Evolutionary conservation across 2,329 filamentous ascomycete genomes (phyloP).

Genomic region (Exophiala lecanii-corni): DNA sequence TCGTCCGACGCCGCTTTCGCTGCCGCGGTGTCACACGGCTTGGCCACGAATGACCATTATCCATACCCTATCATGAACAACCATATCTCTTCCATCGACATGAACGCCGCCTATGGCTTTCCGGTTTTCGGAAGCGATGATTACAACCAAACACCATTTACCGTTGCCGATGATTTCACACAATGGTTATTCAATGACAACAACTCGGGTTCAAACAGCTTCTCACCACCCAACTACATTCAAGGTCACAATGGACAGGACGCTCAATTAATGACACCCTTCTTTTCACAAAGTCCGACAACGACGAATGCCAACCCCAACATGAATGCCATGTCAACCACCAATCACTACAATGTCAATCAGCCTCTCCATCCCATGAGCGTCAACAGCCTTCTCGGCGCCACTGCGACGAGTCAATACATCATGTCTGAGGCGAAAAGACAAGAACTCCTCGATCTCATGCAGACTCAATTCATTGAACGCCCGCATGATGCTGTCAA

Average conservation of each 20-base stretch:
- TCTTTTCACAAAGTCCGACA: constrained; percentile 47
- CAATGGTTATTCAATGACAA: constrained; percentile 75
- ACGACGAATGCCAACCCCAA: constrained; percentile 37
- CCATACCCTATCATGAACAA: constrained; percentile 20
- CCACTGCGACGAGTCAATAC: constrained; percentile 66
- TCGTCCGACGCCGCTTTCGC: constrained; percentile 28
- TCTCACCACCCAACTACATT: constrained; percentile 38
- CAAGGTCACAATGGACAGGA: constrained; percentile 39
- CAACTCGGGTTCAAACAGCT: constrained; percentile 49
- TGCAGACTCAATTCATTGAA: constrained; percentile 76
- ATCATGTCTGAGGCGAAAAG: constrained; percentile 84
- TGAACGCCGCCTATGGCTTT: constrained; percentile 50
- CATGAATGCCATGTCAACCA: constrained; percentile 6
- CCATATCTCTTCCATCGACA: constrained; percentile 32
- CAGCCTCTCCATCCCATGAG: constrained; percentile 72
- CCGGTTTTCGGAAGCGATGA: constrained; percentile 83
- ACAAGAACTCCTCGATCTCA: constrained; percentile 74
- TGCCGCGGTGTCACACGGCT: constrained; percentile 28
- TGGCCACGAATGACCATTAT: constrained; percentile 24
- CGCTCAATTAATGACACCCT: constrained; percentile 46
- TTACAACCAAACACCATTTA: constrained; percentile 80
- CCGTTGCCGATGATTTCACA: constrained; percentile 82
- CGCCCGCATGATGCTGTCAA: constrained; percentile 68
- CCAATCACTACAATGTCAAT: constrained; percentile 9
- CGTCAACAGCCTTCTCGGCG: constrained; percentile 77